phyloP scores from a whole-genome alignment of 108 stramenopile genomes.

The Skeletonema tropicum region DNA sequence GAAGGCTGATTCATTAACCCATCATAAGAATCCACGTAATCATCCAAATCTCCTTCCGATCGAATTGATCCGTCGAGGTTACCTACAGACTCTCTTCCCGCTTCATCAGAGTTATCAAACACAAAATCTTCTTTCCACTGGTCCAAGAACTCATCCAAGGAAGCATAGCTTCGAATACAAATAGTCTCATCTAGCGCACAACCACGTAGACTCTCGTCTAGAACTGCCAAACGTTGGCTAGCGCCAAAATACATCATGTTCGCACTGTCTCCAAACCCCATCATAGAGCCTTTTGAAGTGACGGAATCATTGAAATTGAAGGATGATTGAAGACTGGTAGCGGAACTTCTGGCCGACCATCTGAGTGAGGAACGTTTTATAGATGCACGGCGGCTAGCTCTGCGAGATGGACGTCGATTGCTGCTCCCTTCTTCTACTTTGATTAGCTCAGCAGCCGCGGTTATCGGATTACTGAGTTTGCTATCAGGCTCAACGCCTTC shows the following conservation, averaged over 20 bases:
- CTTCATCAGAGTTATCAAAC: background rate
- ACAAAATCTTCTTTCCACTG: background rate
- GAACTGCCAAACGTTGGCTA: background rate
- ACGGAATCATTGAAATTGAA: too few species aligned
- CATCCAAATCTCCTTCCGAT: too few species aligned
- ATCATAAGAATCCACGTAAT: background rate
- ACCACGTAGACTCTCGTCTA: too few species aligned
- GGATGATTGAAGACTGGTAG: too few species aligned
- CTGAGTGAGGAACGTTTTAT: background rate
- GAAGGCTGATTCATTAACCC: background rate
- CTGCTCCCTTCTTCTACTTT: background rate
- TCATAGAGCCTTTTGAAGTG: too few species aligned
- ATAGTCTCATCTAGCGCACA: background rate
- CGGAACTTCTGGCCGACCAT: background rate
- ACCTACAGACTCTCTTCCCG: too few species aligned
- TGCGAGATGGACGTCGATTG: background rate
- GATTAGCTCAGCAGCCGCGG: background rate
- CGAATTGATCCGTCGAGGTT: background rate
- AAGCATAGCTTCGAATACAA: background rate
- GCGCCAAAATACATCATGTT: background rate
- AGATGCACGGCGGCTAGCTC: background rate
- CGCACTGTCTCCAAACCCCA: background rate
- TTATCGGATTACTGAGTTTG: background rate
- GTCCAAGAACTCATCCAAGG: background rate
- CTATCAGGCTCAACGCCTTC: background rate